Evolutionary conservation across 225 moss, liverwort and hornwort species (phyloP).

Genomic region (Climacium dendroides): DNA sequence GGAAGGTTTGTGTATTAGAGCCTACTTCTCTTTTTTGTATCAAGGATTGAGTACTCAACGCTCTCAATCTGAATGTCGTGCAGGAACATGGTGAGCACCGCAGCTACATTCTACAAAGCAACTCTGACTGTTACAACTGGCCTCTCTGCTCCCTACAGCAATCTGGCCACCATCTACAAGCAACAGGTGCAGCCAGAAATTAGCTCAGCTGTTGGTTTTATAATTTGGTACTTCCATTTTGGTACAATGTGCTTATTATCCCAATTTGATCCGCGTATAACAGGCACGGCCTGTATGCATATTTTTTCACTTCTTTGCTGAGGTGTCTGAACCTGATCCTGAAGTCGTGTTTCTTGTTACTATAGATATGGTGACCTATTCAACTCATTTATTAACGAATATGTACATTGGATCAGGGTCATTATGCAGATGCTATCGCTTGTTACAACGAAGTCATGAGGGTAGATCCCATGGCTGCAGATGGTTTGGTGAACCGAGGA

Average conservation of each 20-base stretch:
- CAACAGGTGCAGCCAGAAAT: slow-evolving; percentile 56
- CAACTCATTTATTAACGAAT: neutral
- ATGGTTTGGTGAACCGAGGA: slow-evolving; percentile 93
- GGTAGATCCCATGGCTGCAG: slow-evolving; percentile 95
- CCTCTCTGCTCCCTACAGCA: slow-evolving; percentile 95
- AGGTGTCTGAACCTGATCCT: neutral
- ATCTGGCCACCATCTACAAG: slow-evolving; percentile 96
- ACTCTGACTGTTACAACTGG: slow-evolving; percentile 85
- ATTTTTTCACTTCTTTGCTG: neutral
- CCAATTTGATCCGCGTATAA: neutral
- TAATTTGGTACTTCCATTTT: neutral
- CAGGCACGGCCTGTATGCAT: neutral
- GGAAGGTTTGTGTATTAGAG: neutral
- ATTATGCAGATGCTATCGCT: slow-evolving; percentile 84
- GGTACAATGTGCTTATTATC: neutral
- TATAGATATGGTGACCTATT: neutral
- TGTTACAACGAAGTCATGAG: slow-evolving; percentile 99
- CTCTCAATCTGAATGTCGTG: neutral
- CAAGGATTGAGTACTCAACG: neutral
- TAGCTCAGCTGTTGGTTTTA: neutral
- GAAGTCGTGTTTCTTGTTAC: neutral
- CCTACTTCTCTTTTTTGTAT: neutral
- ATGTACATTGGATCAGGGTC: slow-evolving; percentile 41
- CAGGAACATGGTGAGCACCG: slow-evolving; percentile 79
- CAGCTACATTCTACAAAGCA: slow-evolving; percentile 93